These are phyloP conservation scores for Dentipellis sp. DNA, from an alignment of 768 basidiomycete species.

Conservation along the genomic window DNA sequence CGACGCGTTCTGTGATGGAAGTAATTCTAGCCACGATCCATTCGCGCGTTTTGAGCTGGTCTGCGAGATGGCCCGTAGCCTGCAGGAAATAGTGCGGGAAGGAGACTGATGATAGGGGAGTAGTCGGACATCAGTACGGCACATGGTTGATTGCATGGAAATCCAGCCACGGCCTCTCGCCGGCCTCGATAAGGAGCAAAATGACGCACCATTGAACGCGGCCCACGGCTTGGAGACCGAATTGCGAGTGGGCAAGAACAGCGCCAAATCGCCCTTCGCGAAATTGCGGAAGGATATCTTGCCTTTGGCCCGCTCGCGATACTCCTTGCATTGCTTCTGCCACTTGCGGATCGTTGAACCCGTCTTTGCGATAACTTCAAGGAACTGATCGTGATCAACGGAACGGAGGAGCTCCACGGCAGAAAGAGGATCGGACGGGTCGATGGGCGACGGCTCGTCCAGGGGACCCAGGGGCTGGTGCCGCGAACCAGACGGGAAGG, in stretches of 20 bases:
- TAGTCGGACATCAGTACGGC: conserved; percentile 19
- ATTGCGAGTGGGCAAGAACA: conserved; percentile 94
- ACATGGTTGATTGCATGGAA: neutral
- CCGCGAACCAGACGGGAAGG: conserved; percentile 28
- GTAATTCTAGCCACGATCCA: conserved; percentile 95
- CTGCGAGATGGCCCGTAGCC: conserved; percentile 76
- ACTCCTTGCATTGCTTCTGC: conserved; percentile 96
- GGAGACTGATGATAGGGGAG: conserved; percentile 52
- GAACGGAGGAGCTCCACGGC: conserved; percentile 62
- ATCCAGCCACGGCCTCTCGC: too few species aligned
- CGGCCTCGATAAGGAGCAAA: neutral
- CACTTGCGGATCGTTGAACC: conserved; percentile 89
- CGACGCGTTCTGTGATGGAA: conserved; percentile 77
- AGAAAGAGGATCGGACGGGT: conserved; percentile 63
- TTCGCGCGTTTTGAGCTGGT: conserved; percentile 84
- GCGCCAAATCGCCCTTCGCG: conserved; percentile 86
- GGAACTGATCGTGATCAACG: conserved; percentile 79
- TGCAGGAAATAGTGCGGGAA: conserved; percentile 98
- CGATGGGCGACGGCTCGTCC: conserved; percentile 64
- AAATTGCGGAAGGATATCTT: conserved; percentile 97
- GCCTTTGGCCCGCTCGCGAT: conserved; percentile 89
- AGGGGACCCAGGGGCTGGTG: conserved; percentile 43
- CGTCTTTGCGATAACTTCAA: conserved; percentile 73
- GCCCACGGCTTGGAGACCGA: conserved; percentile 94
- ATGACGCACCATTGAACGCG: conserved; percentile 82